Percentiles rank a stretch among this genome's conserved stretches.
Evolutionary conservation across 805 yeast genomes (phyloP).

Genomic region (Barnettozyma botsteinii): DNA sequence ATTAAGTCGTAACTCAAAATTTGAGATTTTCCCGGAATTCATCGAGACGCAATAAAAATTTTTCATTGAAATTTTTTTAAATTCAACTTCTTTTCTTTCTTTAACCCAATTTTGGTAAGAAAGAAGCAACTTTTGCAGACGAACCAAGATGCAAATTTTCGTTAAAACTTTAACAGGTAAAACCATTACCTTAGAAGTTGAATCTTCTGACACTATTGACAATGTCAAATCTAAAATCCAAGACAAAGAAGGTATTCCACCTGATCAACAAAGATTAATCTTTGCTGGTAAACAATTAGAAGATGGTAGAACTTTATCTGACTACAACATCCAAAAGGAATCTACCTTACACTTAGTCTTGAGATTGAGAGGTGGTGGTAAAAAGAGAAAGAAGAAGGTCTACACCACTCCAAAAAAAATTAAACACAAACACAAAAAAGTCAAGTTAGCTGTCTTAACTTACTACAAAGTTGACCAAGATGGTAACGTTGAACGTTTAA

Average conservation of each 20-base stretch:
- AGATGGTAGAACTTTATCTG: constrained; percentile 93
- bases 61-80: constrained; percentile 1
- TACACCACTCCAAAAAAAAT: constrained; percentile 99
- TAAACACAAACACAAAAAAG: constrained; percentile 99
- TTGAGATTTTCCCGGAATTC: background rate
- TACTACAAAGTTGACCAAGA: constrained; percentile 99
- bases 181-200: constrained; percentile 97
- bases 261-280: constrained; percentile 95
- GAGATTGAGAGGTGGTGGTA: constrained; percentile 99
- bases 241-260: constrained; percentile 97
- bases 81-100: constrained; percentile 1
- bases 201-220: constrained; percentile 96
- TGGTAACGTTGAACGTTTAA: constrained; percentile 97
- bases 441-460: constrained; percentile 97
- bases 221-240: constrained; percentile 94
- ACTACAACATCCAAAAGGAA: constrained; percentile 98
- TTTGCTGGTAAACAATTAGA: constrained; percentile 97
- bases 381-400: constrained; percentile 99
- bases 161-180: constrained; percentile 99
- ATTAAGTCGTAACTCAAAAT: background rate
- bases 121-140: constrained; percentile 37
- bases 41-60: constrained; percentile 1
- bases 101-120: constrained; percentile 16
- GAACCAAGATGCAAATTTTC: constrained; percentile 83
- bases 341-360: constrained; percentile 93